Evolutionary conservation across 306 rosid genomes (phyloP), one percentile per base, ranked within the genome.

Genomic region (Cicer bijugum): DNA sequence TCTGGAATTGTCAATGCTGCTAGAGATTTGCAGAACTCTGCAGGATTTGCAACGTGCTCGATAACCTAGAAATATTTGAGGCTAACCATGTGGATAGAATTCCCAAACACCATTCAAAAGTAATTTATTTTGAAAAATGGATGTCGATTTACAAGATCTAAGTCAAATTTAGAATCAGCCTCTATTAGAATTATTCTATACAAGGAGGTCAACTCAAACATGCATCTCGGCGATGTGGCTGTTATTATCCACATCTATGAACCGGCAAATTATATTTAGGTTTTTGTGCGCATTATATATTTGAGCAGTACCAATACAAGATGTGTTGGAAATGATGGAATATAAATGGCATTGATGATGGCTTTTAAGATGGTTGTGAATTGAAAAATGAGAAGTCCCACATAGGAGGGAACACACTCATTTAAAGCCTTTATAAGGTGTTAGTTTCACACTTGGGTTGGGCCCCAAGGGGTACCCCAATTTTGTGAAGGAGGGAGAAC

Each of bases 31-130:
- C 96, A 89, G 89, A 93, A 93, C 55, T 85, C 97, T 52, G 90
- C 88, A 79, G 98, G 98, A 53, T 89, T 78, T n/a, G 96, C 97
- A 14, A 91, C 96, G 8, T 94, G 98, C 88, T 94, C 97, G 70
- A 91, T 94, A 47, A 94, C 96, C 98, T 91, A 71, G 47, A 6
- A 52, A 51, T 53, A 60, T 75, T 62, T 69, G 46, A 74, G 42
- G 63, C 37, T 15, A 38, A 16, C 43, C 68, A 17, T 17, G 60
- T 57, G 47, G 75, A 67, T 67, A 33, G 12, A 45, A 78, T 56
- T 58, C 46, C 39, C 67, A 59, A 58, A 68, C 55, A 68, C 56
- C 45, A 46, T 42, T 69, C 47, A 47, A 52, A 28, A 38, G 23
- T 20, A n/a, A 40, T 39, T 40, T 38, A 14, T 40, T 14, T 62